Evolutionary conservation across 371 early-diverging fungal genomes (phyloP), one percentile per base, ranked within the genome.

Genomic region (Mortierella sp.): DNA sequence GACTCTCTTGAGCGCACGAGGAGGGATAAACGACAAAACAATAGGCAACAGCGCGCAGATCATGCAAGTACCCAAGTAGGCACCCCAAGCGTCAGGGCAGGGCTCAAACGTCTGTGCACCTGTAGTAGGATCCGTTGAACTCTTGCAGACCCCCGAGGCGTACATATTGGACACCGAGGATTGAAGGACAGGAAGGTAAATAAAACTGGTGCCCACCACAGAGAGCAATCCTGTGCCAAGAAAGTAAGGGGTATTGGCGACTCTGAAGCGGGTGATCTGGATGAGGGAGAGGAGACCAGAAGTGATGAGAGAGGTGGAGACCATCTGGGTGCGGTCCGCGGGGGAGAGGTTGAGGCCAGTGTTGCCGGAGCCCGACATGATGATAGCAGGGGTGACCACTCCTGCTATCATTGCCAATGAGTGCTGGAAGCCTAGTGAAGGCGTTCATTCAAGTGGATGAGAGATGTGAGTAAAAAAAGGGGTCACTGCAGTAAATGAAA

Each of bases 11-110:
- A 93, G 83, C 0, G 88, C 88, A 63, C 89, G 88, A n/a, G 92
- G 92, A 52, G 93, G 93, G 34, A 92, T 71, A 76, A 93, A 92
- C 28, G 91, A 90, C 72, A 93, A 88, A 4, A 84, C 75, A 54
- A 93, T 91, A 45, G 91, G 92, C 83, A 92, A 88, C 26, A 92
- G 75, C 9, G 90, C 88, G 78, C 93, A 91, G 19, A 92, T 80
- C 91, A 92, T 89, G 80, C 90, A 89, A 38, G 93, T 93, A 38
- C 93, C 93, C 14, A 93, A 82, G 74, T 91, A 89, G 2, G 92
- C 93, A 47, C 93, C 93, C 89, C 90, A 93, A 8, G 91, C 93
- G 28, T 89, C 76, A 26, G 90, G 91, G 72, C 93, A 93, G 5
- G 93, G 88, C 3, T 90, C 77, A 71, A 90, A 89, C 14, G 80